These are phyloP conservation scores for Entomortierella chlamydospora DNA, from an alignment of 192 early-diverging fungal genomes.

Conservation along the genomic window DNA sequence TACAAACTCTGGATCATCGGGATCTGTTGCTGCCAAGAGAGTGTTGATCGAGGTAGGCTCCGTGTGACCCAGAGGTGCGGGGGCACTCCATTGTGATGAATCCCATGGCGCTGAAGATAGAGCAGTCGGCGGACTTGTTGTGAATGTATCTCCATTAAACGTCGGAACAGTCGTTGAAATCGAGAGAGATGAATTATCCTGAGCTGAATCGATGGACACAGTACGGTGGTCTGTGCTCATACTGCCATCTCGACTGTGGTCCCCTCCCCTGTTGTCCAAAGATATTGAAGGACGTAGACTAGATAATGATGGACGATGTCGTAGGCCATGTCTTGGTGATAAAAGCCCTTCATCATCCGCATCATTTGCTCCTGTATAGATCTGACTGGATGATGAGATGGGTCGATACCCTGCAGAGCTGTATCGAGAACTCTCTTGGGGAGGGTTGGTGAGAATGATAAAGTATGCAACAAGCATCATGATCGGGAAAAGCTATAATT, in stretches of 20 bases:
- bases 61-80: background rate
- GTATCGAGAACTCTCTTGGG: background rate
- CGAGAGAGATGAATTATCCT: background rate
- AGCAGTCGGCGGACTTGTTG: background rate
- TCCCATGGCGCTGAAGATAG: slow-evolving; percentile 2
- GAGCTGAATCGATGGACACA: background rate
- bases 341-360: slow-evolving; percentile 8
- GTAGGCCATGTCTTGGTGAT: background rate
- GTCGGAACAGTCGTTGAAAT: background rate
- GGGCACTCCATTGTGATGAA: slow-evolving; percentile 1
- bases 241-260: background rate
- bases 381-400: too few species aligned
- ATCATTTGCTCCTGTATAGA: background rate
- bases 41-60: slow-evolving; percentile 53
- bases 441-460: slow-evolving; percentile 32
- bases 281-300: background rate
- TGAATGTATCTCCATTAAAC: background rate
- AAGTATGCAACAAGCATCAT: slow-evolving; percentile 53
- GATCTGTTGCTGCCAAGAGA: slow-evolving; percentile 34
- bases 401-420: slow-evolving; percentile 22
- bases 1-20: slow-evolving; percentile 40
- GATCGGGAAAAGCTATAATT: slow-evolving; percentile 36
- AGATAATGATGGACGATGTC: background rate
- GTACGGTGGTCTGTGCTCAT: background rate
- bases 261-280: background rate